Evolutionary conservation across 140 eudicot genomes (phyloP).

Genomic region (Cichorium intybus): DNA sequence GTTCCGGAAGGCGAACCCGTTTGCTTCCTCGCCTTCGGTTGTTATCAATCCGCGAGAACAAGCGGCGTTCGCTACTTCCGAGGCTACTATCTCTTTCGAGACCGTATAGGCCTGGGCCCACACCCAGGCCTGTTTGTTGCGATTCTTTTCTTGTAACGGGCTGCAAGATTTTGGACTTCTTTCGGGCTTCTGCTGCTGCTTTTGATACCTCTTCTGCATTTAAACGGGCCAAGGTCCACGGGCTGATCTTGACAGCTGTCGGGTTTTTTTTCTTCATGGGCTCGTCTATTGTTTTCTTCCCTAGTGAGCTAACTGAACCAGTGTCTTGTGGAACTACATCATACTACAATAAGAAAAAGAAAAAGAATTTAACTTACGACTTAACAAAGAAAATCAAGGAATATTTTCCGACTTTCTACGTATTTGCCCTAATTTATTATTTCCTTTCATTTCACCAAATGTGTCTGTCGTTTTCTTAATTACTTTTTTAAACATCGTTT

Average conservation of each 20-base stretch:
- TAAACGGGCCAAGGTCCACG: constrained; percentile 92
- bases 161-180: constrained; percentile 82
- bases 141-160: constrained; percentile 58
- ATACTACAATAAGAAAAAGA: too few relatives aligned
- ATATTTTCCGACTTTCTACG: too few relatives aligned
- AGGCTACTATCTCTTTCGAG: constrained; percentile 63
- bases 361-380: constrained; percentile 6
- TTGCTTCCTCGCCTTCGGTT: constrained; percentile 67
- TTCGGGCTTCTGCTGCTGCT: constrained; percentile 98
- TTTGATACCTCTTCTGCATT: constrained; percentile 92
- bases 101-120: constrained; percentile 20
- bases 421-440: background rate
- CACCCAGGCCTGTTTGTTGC: constrained; percentile 14
- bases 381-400: too few relatives aligned
- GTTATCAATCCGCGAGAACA: constrained; percentile 47
- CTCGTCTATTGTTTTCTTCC: constrained; percentile 63
- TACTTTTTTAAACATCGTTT: background rate
- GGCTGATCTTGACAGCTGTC: constrained; percentile 89
- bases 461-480: too few relatives aligned
- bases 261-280: constrained; percentile 75
- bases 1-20: constrained; percentile 76
- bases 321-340: constrained; percentile 93
- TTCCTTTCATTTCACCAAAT: background rate
- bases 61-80: constrained; percentile 66
- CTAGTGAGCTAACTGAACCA: constrained; percentile 80